Evolutionary conservation across 225 moss, liverwort and hornwort species (phyloP).

Genomic region (Takakia lepidozioides): DNA sequence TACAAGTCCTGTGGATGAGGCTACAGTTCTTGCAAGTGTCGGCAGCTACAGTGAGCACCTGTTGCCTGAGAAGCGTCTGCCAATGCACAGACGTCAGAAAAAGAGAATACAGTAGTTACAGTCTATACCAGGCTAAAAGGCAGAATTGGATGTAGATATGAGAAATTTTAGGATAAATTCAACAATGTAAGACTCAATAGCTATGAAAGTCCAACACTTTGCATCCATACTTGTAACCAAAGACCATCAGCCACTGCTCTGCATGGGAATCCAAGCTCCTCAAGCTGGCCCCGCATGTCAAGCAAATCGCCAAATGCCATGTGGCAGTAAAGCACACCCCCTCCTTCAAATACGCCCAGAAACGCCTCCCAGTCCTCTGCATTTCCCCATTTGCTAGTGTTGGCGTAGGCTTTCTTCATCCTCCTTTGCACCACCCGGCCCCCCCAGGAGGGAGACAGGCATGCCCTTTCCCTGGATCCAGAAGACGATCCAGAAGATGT

Average conservation of each 20-base stretch:
- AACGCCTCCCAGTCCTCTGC: slow-evolving; percentile 51
- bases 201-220: too few species aligned
- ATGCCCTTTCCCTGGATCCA: slow-evolving; percentile 18
- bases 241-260: slow-evolving; percentile 39
- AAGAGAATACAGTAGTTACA: too few species aligned
- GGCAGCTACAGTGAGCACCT: slow-evolving; percentile 41
- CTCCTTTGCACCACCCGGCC: slow-evolving; percentile 44
- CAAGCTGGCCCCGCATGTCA: slow-evolving; percentile 41
- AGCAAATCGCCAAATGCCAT: slow-evolving; percentile 46
- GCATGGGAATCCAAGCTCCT: slow-evolving; percentile 43
- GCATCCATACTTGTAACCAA: slow-evolving; percentile 58
- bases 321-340: slow-evolving; percentile 42
- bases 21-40: slow-evolving; percentile 49
- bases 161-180: too few species aligned
- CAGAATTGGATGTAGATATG: too few species aligned
- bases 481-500: background rate
- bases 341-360: slow-evolving; percentile 44
- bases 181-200: too few species aligned
- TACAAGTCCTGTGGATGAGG: slow-evolving; percentile 33
- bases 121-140: too few species aligned
- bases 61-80: slow-evolving; percentile 44
- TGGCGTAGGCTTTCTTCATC: slow-evolving; percentile 36
- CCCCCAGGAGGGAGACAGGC: slow-evolving; percentile 36
- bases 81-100: too few species aligned
- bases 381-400: slow-evolving; percentile 24